phyloP scores from a whole-genome alignment of 176 grass and related monocot genomes.

The Melocanna baccifera region DNA sequence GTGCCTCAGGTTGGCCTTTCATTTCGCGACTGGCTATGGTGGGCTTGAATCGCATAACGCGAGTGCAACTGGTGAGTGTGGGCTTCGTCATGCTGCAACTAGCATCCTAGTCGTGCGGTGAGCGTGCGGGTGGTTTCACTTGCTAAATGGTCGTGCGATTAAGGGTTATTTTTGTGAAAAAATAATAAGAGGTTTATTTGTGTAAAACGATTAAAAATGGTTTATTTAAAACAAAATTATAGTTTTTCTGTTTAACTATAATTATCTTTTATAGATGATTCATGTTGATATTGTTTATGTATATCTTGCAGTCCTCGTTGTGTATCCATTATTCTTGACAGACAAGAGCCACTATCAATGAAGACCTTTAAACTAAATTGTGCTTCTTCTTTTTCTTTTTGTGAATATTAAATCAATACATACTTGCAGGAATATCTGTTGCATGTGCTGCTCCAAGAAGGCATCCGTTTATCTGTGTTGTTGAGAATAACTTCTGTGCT shows the following conservation, averaged over 20 bases:
- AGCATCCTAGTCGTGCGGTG: no score
- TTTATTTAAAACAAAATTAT: no score
- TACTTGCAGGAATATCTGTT: slow-evolving; percentile 66
- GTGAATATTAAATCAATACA: neutral
- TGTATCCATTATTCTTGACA: neutral
- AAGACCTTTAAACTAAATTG: neutral
- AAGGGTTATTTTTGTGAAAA: no score
- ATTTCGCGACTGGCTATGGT: no score
- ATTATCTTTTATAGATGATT: slow-evolving; percentile 8
- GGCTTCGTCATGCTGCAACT: no score
- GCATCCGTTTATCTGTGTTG: slow-evolving; percentile 70
- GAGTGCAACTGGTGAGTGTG: no score
- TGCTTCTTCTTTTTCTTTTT: neutral
- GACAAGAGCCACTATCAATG: neutral
- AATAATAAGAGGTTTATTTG: no score
- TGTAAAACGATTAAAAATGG: no score
- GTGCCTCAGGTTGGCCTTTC: no score
- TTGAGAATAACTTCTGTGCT: slow-evolving; percentile 93
- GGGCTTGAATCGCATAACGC: no score
- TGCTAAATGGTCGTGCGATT: no score
- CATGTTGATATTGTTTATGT: neutral
- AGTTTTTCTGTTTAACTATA: neutral
- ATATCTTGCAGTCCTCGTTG: neutral
- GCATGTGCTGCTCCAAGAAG: slow-evolving; percentile 93
- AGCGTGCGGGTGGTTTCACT: no score